Conservation (phyloP, 1,139 yeast genomes). For the Sugiyamaella neomexicana region DNA sequence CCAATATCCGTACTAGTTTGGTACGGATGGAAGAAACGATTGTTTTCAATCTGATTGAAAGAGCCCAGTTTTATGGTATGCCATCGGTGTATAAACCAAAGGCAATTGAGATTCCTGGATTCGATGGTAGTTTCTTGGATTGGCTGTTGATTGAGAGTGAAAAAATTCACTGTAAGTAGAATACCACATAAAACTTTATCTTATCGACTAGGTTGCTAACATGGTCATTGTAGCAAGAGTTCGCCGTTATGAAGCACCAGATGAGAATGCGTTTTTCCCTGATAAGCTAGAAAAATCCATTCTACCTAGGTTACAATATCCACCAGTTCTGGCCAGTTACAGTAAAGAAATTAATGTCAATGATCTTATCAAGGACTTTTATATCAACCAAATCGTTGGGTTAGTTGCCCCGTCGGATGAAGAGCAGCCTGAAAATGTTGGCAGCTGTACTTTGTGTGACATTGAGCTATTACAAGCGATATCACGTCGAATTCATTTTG, state of each 20-base stretch:
- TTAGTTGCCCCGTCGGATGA: conserved; percentile 57
- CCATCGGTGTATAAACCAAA: conserved; percentile 69
- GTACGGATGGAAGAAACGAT: conserved; percentile 96
- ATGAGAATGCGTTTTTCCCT: conserved; percentile 91
- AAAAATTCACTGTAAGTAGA: conserved; percentile 53
- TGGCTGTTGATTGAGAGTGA: conserved; percentile 82
- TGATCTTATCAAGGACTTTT: conserved; percentile 61
- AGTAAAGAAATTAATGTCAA: conserved; percentile 77
- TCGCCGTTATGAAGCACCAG: conserved; percentile 92
- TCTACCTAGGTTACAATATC: conserved; percentile 77
- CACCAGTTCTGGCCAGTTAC: conserved; percentile 72
- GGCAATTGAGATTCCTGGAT: conserved; percentile 62
- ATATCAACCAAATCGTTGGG: conserved; percentile 73
- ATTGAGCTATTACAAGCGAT: conserved; percentile 84
- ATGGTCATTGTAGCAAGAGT: conserved; percentile 52
- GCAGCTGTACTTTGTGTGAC: conserved; percentile 82
- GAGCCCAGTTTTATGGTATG: conserved; percentile 82
- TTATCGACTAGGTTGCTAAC: too few relatives aligned
- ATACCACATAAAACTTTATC: too few relatives aligned
- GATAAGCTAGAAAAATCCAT: conserved; percentile 62
- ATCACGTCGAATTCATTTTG: conserved; percentile 94
- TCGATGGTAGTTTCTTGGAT: conserved; percentile 80
- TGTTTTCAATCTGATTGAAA: conserved; percentile 85
- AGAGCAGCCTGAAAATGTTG: conserved; percentile 82
- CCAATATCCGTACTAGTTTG: conserved; percentile 79